A percentile compares a stretch with the other conserved stretches of the same genome.
These are phyloP conservation scores for Ascochyta lentis DNA, from an alignment of 2,329 filamentous ascomycete genomes.

Conservation along the genomic window DNA sequence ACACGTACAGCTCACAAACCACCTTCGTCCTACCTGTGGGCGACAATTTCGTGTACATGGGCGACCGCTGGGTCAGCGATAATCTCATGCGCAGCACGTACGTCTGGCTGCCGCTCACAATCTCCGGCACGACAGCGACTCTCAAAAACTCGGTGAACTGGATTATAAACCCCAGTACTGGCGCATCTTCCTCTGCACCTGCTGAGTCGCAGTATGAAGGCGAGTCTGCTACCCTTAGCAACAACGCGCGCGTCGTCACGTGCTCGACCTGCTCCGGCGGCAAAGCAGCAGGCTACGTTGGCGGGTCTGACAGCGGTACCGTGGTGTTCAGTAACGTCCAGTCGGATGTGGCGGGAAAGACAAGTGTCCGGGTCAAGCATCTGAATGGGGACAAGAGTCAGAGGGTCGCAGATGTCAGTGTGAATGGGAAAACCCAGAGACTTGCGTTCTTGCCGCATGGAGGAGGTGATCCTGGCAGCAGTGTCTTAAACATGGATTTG, in stretches of 20 bases:
- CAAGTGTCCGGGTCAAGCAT: constrained; percentile 63
- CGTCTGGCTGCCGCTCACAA: constrained; percentile 67
- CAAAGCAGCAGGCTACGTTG: constrained; percentile 58
- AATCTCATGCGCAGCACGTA: constrained; percentile 69
- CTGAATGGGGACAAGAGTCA: constrained; percentile 62
- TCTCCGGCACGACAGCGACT: constrained; percentile 60
- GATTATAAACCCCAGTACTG: constrained; percentile 56
- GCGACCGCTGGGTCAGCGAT: constrained; percentile 69
- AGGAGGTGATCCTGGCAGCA: constrained; percentile 55
- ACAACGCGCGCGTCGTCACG: constrained; percentile 54
- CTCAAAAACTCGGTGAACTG: constrained; percentile 63
- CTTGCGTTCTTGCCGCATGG: constrained; percentile 63
- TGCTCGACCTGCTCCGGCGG: constrained; percentile 62
- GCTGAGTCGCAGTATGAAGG: constrained; percentile 60
- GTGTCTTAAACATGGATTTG: constrained; percentile 58
- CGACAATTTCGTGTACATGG: constrained; percentile 64
- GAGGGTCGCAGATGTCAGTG: constrained; percentile 61
- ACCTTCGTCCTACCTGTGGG: constrained; percentile 62
- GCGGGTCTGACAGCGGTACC: constrained; percentile 55
- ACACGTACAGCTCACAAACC: constrained; percentile 67
- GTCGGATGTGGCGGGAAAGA: constrained; percentile 53
- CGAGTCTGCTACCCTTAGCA: constrained; percentile 55
- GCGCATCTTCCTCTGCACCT: constrained; percentile 55
- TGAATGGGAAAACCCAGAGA: constrained; percentile 61
- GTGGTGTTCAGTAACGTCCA: constrained; percentile 58